Evolutionary conservation across 148 eudicot species (phyloP), one percentile per base, ranked within the genome.

Genomic region (Arctostaphylos glauca): DNA sequence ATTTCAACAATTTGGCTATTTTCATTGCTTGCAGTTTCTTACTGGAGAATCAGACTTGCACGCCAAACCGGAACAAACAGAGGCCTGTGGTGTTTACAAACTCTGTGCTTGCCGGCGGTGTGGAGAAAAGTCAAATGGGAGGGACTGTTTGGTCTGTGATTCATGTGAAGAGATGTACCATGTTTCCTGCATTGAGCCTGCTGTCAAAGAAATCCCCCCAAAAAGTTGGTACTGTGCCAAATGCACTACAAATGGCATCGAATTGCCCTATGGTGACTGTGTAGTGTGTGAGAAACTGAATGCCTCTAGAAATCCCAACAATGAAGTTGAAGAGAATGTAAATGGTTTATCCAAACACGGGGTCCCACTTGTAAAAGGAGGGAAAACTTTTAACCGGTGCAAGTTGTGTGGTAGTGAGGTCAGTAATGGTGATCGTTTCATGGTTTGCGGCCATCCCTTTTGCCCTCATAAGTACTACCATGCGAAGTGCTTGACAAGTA

Each of bases 141-240:
- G 85, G 82, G 90, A 91, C 80, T 85, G 93, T 86, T 87, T 96
- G 82, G 95, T 91, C 18, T 94, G 99, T 83, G 98, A 94, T 88
- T 92, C 95, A 4, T 96, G 99, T 78, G 98, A 96, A 84, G 94
- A 86, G 66, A 86, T 90, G 84, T 96, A 91, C 88, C 99, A 96
- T 76, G 86, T 94, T 72, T 91, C 97, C 64, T 96, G 99, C 82
- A 93, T 92, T 31, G 78, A 90, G 80, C 99, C 97, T 76, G 84
- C 92, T 54, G 83, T 93, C 23, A 85, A 90, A 88, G 92, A 91
- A 87, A 92, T 96, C 82, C 97, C 97, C 46, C 62, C 77, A 55
- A 92, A 87, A 74, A 92, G 88, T 81, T 96, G 99, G 99, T 96
- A 89, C 78, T 96, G 98, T 90, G 85, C 90, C 48, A 90, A 86